phyloP scores from a whole-genome alignment of 2,329 filamentous ascomycete genomes.

The Mycosphaerella sp. region DNA sequence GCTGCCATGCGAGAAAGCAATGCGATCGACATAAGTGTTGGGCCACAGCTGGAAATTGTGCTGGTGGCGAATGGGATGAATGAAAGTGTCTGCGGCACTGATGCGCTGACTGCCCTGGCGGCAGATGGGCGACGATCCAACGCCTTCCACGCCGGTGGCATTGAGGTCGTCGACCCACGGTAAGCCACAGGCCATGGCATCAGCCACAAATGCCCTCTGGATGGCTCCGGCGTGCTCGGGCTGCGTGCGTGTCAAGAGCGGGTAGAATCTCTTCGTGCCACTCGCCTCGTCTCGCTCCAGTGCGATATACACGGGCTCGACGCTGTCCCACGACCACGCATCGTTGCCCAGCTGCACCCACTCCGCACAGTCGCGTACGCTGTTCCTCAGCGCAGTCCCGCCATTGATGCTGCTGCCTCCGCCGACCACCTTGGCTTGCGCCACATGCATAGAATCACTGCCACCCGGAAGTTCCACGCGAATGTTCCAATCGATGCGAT shows the following conservation, averaged over 20 bases:
- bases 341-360: conserved; percentile 54
- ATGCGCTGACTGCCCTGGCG: conserved; percentile 1
- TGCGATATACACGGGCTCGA: conserved; percentile 5
- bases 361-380: conserved; percentile 47
- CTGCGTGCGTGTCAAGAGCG: conserved; percentile 2
- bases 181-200: conserved; percentile 4
- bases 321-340: conserved; percentile 52
- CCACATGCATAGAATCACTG: conserved; percentile 6
- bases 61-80: not conserved
- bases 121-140: conserved; percentile 1
- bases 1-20: not conserved
- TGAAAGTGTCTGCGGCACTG: conserved; percentile 8
- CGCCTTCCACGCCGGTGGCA: conserved; percentile 4
- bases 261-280: not conserved
- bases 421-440: conserved; percentile 10
- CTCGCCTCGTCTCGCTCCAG: conserved; percentile 5
- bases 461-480: not conserved
- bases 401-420: conserved; percentile 31
- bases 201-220: conserved; percentile 8
- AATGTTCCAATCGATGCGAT: conserved; percentile 10
- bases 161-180: conserved; percentile 9
- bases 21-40: conserved; percentile 1
- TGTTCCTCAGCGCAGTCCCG: conserved; percentile 37
- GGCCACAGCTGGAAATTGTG: conserved; percentile 3
- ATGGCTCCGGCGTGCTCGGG: conserved; percentile 6